Conservation (phyloP, 2,329 filamentous ascomycete species). For the Rhexocercosporidium sp. region DNA sequence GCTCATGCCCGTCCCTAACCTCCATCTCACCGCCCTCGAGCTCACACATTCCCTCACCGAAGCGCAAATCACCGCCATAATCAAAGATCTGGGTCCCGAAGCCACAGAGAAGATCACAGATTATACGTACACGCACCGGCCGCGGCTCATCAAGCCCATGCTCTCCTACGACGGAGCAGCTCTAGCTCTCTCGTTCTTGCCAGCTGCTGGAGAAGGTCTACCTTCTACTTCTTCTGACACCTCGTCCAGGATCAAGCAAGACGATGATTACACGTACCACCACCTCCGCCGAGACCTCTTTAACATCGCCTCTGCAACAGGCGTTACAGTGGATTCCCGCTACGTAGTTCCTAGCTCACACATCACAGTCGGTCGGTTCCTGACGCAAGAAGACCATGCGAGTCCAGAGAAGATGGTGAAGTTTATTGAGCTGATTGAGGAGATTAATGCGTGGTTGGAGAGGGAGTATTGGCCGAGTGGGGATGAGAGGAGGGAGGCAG, state of each 20-base stretch:
- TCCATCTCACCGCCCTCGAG: constrained; percentile 88
- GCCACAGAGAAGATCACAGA: constrained; percentile 64
- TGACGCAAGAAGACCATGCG: constrained; percentile 68
- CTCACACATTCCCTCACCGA: constrained; percentile 79
- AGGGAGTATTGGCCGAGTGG: constrained; percentile 69
- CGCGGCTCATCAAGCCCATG: constrained; percentile 80
- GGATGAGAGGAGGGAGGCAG: constrained; percentile 51
- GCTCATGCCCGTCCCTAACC: constrained; percentile 79
- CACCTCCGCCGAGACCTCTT: constrained; percentile 85
- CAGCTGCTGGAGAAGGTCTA: constrained; percentile 68
- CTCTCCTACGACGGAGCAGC: constrained; percentile 86
- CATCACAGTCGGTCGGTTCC: constrained; percentile 83
- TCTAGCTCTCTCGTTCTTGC: constrained; percentile 85
- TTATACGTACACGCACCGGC: constrained; percentile 69
- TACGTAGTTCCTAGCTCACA: constrained; percentile 92
- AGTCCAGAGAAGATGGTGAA: constrained; percentile 54
- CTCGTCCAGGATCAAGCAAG: constrained; percentile 45
- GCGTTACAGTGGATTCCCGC: constrained; percentile 74
- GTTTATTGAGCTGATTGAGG: constrained; percentile 75
- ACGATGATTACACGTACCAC: constrained; percentile 83
- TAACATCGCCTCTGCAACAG: constrained; percentile 61
- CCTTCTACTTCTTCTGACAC: constrained; percentile 27
- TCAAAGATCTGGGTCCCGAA: constrained; percentile 59
- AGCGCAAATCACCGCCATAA: constrained; percentile 68
- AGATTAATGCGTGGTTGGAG: constrained; percentile 77